Evolutionary conservation across 306 rosid species (phyloP), one percentile per base, ranked within the genome.

Genomic region (Vicia villosa): DNA sequence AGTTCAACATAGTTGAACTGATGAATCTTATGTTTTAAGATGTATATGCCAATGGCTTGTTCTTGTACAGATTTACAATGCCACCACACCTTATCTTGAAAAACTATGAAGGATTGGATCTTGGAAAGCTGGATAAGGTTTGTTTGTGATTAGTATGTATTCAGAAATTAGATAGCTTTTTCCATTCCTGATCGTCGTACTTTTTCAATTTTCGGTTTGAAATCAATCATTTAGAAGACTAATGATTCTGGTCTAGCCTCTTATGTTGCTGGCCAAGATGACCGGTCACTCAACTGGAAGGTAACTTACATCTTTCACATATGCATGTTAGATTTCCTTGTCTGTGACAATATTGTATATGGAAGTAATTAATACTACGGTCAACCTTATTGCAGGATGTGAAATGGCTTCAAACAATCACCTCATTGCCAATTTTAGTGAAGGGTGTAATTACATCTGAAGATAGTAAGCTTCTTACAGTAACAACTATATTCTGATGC

Each of bases 241-340:
- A 46, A 70, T 73, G 95, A 83, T 78, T 88, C 98, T 57, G 92
- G 87, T 51, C 87, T 83, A 4, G 84, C 87, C 42, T 77, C 91
- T 8, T 83, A 84, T 68, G 91, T 55, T 28, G 90, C 89, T 15
- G 83, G 86, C 52, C 92, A 86, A 82, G 24, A 32, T n/a, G 64
- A 58, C 24, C 43, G 3, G 17, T 58, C 64, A 58, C 64, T 58
- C 21, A 58, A 4, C 64, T 58, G 64, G 64, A 58, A 58, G 64
- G 64, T 58, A 12, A 58, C 37, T 32, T 58, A 28, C 11, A 54
- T 54, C n/a, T 24, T 11, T 54, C 15, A 11, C 32, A 22, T 28
- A 56, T 32, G 34, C 3, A 14, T 14, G 24, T 49, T 32, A 32
- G 30, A 59, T n/a, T n/a, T n/a, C n/a, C 40, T 68, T 74, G 5